A percentile compares a stretch with the other conserved stretches of the same genome.
Conservation (phyloP, 495 filamentous ascomycete genomes). For the Penicillium malachiteum region DNA sequence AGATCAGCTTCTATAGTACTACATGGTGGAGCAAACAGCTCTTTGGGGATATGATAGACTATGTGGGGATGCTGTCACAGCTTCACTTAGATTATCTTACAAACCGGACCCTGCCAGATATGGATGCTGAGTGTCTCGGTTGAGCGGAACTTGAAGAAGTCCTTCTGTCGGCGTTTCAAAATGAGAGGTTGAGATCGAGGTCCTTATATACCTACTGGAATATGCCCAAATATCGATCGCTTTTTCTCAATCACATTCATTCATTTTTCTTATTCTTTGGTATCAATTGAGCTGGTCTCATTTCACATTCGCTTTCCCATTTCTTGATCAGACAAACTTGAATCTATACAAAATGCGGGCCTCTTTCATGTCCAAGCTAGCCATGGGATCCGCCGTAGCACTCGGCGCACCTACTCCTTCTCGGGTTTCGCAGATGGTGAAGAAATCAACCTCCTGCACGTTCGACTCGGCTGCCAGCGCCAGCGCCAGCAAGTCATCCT, state of each 20-base stretch:
- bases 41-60: not conserved
- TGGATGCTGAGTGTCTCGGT: no score
- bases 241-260: not conserved
- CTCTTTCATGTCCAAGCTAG: constrained; percentile 18
- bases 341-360: constrained; percentile 19
- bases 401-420: constrained; percentile 30
- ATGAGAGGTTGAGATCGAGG: no score
- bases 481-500: constrained; percentile 45
- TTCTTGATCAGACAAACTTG: constrained; percentile 18
- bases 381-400: constrained; percentile 21
- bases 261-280: constrained; percentile 2
- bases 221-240: no score
- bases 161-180: no score
- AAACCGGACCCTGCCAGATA: no score
- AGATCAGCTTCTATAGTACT: not conserved
- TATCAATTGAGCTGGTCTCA: constrained; percentile 11
- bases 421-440: constrained; percentile 40
- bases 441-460: constrained; percentile 46
- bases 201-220: no score
- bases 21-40: not conserved
- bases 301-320: constrained; percentile 12
- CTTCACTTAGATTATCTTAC: not conserved
- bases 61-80: not conserved
- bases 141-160: no score
- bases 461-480: constrained; percentile 47